These are phyloP conservation scores for Sedum album DNA, from an alignment of 164 flowering plant species.

Conservation along the genomic window DNA sequence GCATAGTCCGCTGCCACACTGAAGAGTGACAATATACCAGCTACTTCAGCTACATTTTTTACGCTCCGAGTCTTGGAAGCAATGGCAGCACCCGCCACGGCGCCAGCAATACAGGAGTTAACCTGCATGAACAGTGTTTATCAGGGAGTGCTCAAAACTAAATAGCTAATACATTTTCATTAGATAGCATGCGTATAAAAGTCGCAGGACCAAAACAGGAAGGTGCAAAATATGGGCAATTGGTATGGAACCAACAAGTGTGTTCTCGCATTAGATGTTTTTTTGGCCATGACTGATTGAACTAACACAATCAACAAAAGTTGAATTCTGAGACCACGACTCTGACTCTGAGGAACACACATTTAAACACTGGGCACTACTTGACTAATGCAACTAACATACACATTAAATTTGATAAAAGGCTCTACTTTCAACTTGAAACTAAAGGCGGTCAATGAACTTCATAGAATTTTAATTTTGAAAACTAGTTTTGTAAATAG, in stretches of 20 bases:
- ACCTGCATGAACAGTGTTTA: slow-evolving; percentile 29
- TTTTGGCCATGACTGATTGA: background rate
- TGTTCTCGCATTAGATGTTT: background rate
- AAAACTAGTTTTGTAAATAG: too few relatives aligned
- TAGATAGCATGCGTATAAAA: background rate
- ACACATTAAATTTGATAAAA: background rate
- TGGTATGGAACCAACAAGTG: background rate
- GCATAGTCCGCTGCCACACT: slow-evolving; percentile 42
- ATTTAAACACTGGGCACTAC: background rate
- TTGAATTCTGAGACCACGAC: background rate
- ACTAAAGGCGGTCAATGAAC: too few relatives aligned
- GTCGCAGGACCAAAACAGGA: too few relatives aligned
- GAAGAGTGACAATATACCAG: slow-evolving; percentile 42
- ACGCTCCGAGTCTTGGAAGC: slow-evolving; percentile 58
- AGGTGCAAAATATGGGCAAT: background rate
- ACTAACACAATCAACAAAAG: background rate
- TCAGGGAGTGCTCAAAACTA: background rate
- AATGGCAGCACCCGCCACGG: slow-evolving; percentile 57
- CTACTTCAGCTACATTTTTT: slow-evolving; percentile 43
- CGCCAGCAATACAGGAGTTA: slow-evolving; percentile 67
- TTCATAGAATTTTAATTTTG: too few relatives aligned
- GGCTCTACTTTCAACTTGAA: too few relatives aligned
- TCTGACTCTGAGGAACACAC: background rate
- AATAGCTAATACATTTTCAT: background rate
- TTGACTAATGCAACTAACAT: background rate